Percentiles rank a stretch among this genome's conserved stretches.
Evolutionary conservation across 495 filamentous ascomycete genomes (phyloP).

Genomic region (Penicillium salamii): DNA sequence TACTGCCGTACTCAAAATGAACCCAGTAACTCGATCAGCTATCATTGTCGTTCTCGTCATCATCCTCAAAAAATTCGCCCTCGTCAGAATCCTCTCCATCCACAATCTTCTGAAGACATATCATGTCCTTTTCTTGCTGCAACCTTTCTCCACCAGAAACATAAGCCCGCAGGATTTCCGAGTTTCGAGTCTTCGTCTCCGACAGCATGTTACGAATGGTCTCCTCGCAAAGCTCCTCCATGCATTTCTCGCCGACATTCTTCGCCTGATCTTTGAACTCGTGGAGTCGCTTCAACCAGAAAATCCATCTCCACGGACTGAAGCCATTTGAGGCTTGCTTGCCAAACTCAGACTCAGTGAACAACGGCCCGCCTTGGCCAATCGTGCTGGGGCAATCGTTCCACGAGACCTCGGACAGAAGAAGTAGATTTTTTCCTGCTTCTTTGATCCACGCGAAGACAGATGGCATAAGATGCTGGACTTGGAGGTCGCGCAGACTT

Average conservation of each 20-base stretch:
- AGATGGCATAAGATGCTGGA: conserved; percentile 15
- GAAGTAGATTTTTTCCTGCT: conserved; percentile 9
- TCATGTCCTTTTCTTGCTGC: conserved; percentile 13
- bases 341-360: conserved; percentile 7
- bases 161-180: conserved; percentile 12
- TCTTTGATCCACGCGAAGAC: conserved; percentile 6
- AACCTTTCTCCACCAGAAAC: conserved; percentile 7
- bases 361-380: conserved; percentile 6
- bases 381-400: conserved; percentile 14
- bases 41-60: too few relatives aligned
- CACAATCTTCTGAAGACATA: background rate
- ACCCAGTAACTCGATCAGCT: too few relatives aligned
- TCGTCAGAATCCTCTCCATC: too few relatives aligned
- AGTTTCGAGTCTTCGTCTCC: conserved; percentile 4
- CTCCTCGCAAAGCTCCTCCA: conserved; percentile 6
- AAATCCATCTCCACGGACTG: conserved; percentile 12
- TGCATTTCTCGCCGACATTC: conserved; percentile 4
- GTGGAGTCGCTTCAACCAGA: conserved; percentile 6
- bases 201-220: conserved; percentile 11
- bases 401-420: conserved; percentile 16
- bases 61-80: too few relatives aligned
- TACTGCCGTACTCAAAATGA: too few relatives aligned
- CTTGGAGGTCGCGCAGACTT: background rate
- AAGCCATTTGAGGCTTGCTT: conserved; percentile 8
- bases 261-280: conserved; percentile 15